A percentile compares a stretch with the other conserved stretches of the same genome.
Conservation (phyloP, 768 basidiomycete genomes). For the Tylopilus balloui region DNA sequence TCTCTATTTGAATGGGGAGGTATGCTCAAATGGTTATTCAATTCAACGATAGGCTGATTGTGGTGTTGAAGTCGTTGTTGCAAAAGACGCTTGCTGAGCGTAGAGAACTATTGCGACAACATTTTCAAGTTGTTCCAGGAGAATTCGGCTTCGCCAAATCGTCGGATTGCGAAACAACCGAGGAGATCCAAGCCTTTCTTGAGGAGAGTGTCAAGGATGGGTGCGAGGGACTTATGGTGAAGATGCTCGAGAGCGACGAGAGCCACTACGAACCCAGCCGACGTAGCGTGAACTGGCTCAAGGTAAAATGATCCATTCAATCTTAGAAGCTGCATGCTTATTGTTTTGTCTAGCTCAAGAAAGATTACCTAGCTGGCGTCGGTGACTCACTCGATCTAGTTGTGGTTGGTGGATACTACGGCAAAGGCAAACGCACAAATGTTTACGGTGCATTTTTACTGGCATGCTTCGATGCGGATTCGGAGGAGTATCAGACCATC, state of each 20-base stretch:
- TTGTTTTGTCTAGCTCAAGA: constrained; percentile 70
- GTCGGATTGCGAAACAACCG: constrained; percentile 82
- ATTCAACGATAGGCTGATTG: background rate
- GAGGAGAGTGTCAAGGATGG: constrained; percentile 98
- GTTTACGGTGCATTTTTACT: constrained; percentile 98
- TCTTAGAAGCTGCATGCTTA: constrained; percentile 1
- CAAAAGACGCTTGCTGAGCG: constrained; percentile 71
- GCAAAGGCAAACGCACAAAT: constrained; percentile 95
- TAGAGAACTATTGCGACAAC: constrained; percentile 66
- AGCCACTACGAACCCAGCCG: constrained; percentile 95
- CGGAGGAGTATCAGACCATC: constrained; percentile 93
- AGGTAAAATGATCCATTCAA: constrained; percentile 47
- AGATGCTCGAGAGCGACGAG: constrained; percentile 90
- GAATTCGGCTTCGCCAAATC: constrained; percentile 94
- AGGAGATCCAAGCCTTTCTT: constrained; percentile 92
- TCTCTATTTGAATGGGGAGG: constrained; percentile 95
- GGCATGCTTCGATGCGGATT: constrained; percentile 92
- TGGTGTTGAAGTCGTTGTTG: constrained; percentile 64
- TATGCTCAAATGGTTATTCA: constrained; percentile 26
- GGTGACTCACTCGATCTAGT: constrained; percentile 97
- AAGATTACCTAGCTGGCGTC: constrained; percentile 94
- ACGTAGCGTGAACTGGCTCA: constrained; percentile 95
- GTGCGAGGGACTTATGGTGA: constrained; percentile 99
- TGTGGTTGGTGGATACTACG: constrained; percentile 96
- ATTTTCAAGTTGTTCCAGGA: constrained; percentile 78